These are phyloP conservation scores for Lyophyllum semitale DNA, from an alignment of 768 basidiomycete genomes.

Conservation along the genomic window DNA sequence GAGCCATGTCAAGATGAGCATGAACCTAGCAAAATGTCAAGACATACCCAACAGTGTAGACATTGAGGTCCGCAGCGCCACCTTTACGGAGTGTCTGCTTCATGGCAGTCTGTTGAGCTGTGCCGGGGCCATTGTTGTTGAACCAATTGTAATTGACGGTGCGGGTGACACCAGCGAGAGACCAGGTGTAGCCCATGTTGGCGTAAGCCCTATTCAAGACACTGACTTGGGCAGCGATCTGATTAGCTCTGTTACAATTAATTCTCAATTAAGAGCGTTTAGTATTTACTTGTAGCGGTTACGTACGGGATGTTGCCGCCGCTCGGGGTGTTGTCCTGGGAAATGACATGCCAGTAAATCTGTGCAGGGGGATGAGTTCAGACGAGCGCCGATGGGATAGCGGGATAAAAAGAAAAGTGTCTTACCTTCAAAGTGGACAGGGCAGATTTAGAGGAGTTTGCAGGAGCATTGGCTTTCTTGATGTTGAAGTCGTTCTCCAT, in stretches of 20 bases:
- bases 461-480: slow-evolving; percentile 33
- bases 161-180: slow-evolving; percentile 39
- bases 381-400: too few relatives aligned
- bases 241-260: slow-evolving; percentile 37
- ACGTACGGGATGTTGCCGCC: slow-evolving; percentile 47
- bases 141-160: slow-evolving; percentile 52
- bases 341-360: slow-evolving; percentile 43
- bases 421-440: slow-evolving; percentile 20
- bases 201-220: slow-evolving; percentile 45
- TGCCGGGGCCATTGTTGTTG: slow-evolving; percentile 37
- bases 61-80: slow-evolving; percentile 40
- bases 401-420: neutral
- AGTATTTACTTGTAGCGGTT: too few relatives aligned
- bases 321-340: slow-evolving; percentile 25
- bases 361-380: slow-evolving; percentile 12
- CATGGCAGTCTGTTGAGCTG: slow-evolving; percentile 45
- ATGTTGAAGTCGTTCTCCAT: slow-evolving; percentile 43
- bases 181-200: slow-evolving; percentile 37
- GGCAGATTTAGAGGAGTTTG: slow-evolving; percentile 7
- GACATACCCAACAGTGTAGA: slow-evolving; percentile 52
- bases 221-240: slow-evolving; percentile 36
- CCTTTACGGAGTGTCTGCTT: slow-evolving; percentile 47
- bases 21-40: too few relatives aligned
- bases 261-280: too few relatives aligned
- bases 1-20: neutral